Base-by-base conservation (phyloP, 306 rosid genomes). In the Trifolium dubium region DNA sequence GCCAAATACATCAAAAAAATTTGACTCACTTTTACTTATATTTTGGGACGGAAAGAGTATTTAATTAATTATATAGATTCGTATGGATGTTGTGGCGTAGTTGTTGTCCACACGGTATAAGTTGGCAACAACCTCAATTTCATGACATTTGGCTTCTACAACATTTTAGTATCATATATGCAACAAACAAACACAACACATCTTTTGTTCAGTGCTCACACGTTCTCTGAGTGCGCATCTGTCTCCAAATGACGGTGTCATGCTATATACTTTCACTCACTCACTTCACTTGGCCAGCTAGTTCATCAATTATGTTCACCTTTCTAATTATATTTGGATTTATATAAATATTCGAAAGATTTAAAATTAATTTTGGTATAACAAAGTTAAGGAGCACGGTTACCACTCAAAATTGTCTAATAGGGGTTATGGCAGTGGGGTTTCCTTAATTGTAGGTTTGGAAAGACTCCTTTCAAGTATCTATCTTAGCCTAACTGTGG, bases 211-310 rank as follows among this genome's bases (percentile, higher is more conserved):
- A 59, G 23, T 53, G 12, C 54, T 69, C 34, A 23, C 80, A 56
- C 19, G 69, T 46, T 31, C 69, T 56, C 37, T 23, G 9, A 10
- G 35, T 12, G 37, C 35, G 7, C n/a, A 56, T 15, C 5, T 77
- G 41, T 67, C 37, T 77, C 53, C 63, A 55, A 15, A 54, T 75
- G 58, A 5, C n/a, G 7, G 41, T 75, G 80, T 17, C 67, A 75
- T 39, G 54, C 54, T 23, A 13, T 23, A 50, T 23, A 23, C 23
- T 23, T 23, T 23, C 10, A 3, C 12, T 55, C 37, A 56, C 55
- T 59, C 31, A 8, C 30, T 53, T 53, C 59, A 53, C 12, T 53
- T 53, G 12, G 11, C 60, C n/a, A 8, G 13, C 60, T 53, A 10
- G 31, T 15, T 15, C 4, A 15, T 53, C 60, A 18, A 53, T 49